Base-by-base conservation (phyloP, 305 asterid genomes). In the Fraxinus platypoda region DNA sequence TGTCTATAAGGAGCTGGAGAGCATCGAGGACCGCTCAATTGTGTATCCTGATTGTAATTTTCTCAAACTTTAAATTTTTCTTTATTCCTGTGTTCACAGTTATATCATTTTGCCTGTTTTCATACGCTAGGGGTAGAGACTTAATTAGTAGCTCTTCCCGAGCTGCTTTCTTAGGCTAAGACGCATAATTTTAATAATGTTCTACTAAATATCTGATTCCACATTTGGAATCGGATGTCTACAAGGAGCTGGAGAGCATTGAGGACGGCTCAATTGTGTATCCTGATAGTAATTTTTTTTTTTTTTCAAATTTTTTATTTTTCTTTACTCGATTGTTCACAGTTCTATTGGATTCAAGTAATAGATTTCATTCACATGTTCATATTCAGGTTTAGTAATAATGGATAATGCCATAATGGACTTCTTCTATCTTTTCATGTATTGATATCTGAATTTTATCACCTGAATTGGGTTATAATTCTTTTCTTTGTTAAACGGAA, bases 31-130 rank as follows among this genome's bases (percentile, higher is more conserved):
- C 80, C 83, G 90, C 41, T 92, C 97, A 37, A 80, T 93, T 59
- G 89, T 88, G 78, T 95, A 95, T 86, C 98, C 98, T 74, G 98
- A 95, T 81, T 95, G 98, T 95, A 88, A 91, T 85, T 82, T 83
- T 83, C 83, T 80, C 26, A 8, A 41, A 43, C 80, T 77, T 70
- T 26, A 7, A 11, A 28, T 3, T 7, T 6, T 2, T 8, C 76
- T 23, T 34, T 11, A 17, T 87, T 64, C 73, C 4, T 25, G n/a
- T 23, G 46, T 38, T 8, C 46, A 38, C 46, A 38, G 46, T 38
- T 38, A 38, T 8, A 38, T 38, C 46, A 38, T 38, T 38, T 38
- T 38, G 13, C 43, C 43, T 37, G 43, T 37, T 37, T 37, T 8
- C 43, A 37, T 37, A 37, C 43, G 43, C 43, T 37, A 7, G 43